phyloP scores from a whole-genome alignment of 805 yeast genomes.

The Torulaspora microellipsoides region DNA sequence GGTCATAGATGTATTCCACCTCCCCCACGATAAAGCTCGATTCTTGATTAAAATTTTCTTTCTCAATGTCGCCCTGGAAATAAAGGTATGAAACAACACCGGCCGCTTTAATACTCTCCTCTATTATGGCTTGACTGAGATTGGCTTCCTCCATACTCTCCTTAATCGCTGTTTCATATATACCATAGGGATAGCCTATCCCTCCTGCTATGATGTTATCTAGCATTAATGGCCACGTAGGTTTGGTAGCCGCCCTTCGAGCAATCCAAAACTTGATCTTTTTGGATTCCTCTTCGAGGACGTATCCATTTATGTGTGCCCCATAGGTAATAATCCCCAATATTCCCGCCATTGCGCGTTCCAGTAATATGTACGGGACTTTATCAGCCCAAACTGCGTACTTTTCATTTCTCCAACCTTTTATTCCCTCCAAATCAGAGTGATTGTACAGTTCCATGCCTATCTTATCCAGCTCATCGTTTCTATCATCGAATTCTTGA shows the following conservation, averaged over 20 bases:
- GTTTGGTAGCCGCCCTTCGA: conserved; percentile 66
- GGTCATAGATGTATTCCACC: conserved; percentile 74
- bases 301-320: conserved; percentile 78
- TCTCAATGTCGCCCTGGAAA: conserved; percentile 27
- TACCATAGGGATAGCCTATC: conserved; percentile 71
- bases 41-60: conserved; percentile 37
- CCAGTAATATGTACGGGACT: conserved; percentile 61
- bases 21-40: conserved; percentile 80
- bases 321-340: conserved; percentile 90
- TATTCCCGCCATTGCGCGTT: conserved; percentile 75
- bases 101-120: conserved; percentile 40
- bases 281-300: conserved; percentile 43
- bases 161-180: conserved; percentile 71
- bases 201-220: conserved; percentile 98
- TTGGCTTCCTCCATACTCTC: conserved; percentile 94
- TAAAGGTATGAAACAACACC: conserved; percentile 72
- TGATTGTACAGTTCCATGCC: conserved; percentile 41
- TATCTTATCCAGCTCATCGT: conserved; percentile 41
- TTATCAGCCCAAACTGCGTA: conserved; percentile 60
- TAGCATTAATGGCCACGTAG: conserved; percentile 84
- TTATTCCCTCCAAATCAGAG: conserved; percentile 37
- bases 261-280: conserved; percentile 75
- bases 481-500: conserved; percentile 30
- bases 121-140: conserved; percentile 48
- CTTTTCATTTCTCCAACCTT: conserved; percentile 84